Evolutionary conservation across 768 basidiomycete species (phyloP).

Genomic region (Rhizopogon roseolus): DNA sequence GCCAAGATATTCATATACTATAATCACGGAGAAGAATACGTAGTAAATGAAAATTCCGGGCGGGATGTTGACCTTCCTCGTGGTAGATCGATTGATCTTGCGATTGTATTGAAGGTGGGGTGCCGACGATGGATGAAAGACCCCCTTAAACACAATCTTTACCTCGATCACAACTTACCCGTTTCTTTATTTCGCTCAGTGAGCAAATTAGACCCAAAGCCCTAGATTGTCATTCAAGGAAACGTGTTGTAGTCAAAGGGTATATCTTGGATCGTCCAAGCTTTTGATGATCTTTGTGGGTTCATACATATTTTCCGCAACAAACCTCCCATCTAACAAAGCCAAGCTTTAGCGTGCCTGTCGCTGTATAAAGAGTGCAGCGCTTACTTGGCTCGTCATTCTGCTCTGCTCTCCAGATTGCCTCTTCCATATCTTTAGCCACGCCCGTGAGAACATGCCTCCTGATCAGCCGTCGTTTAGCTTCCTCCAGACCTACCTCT

Average conservation of each 20-base stretch:
- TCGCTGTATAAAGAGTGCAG: background rate
- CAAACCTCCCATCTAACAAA: constrained; percentile 37
- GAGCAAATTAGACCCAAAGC: background rate
- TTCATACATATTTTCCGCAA: constrained; percentile 25
- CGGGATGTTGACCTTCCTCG: background rate
- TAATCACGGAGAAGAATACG: background rate
- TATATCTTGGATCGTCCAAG: constrained; percentile 25
- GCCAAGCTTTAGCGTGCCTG: background rate
- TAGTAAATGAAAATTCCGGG: background rate
- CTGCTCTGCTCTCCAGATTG: constrained; percentile 63
- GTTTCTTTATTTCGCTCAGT: background rate
- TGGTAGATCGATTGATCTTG: background rate
- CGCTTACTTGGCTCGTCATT: constrained; percentile 73
- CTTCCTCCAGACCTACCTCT: constrained; percentile 50
- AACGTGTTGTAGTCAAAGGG: background rate
- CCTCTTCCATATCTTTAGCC: constrained; percentile 58
- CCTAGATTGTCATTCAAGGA: background rate
- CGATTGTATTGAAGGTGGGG: background rate
- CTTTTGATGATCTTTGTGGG: constrained; percentile 29
- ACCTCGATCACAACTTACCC: too few relatives aligned
- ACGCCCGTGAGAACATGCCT: constrained; percentile 81
- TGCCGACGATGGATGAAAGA: background rate
- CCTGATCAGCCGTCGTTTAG: constrained; percentile 54
- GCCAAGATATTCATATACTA: background rate
- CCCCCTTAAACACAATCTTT: background rate